Percentiles rank a stretch among this genome's conserved stretches.
phyloP scores from a whole-genome alignment of 495 filamentous ascomycete genomes.

The Penicillium diatomitis region DNA sequence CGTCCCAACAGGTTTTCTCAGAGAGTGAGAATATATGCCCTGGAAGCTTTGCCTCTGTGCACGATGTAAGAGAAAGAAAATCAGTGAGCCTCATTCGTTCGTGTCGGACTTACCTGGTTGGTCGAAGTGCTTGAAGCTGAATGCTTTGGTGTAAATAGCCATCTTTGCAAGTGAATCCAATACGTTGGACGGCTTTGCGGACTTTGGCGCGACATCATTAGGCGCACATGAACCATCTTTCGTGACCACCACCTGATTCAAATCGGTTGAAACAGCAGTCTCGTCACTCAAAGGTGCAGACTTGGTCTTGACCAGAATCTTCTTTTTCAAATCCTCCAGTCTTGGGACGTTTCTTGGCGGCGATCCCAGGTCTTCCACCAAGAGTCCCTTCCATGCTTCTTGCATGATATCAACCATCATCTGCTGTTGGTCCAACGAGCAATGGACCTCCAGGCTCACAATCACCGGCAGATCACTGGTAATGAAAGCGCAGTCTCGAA shows the following conservation, averaged over 20 bases:
- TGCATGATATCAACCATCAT: constrained; percentile 86
- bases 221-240: too few species aligned
- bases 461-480: constrained; percentile 71
- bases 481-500: constrained; percentile 70
- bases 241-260: too few species aligned
- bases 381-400: constrained; percentile 59
- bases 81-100: too few species aligned
- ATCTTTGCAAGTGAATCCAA: constrained; percentile 63
- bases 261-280: too few species aligned
- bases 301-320: constrained; percentile 90
- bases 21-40: constrained; percentile 83
- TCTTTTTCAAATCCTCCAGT: constrained; percentile 55
- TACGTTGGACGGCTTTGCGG: constrained; percentile 56
- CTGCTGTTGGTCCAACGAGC: constrained; percentile 65
- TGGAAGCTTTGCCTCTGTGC: constrained; percentile 56
- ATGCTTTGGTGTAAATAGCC: constrained; percentile 74
- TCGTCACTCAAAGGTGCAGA: constrained; percentile 36
- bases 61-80: background rate
- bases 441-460: constrained; percentile 85
- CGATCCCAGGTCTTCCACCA: constrained; percentile 50
- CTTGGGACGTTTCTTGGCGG: constrained; percentile 48
- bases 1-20: constrained; percentile 64
- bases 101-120: constrained; percentile 38
- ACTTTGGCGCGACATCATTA: background rate
- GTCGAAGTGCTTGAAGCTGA: constrained; percentile 63